phyloP scores from a whole-genome alignment of 1,139 yeast genomes.

The Hansenula anomala region DNA sequence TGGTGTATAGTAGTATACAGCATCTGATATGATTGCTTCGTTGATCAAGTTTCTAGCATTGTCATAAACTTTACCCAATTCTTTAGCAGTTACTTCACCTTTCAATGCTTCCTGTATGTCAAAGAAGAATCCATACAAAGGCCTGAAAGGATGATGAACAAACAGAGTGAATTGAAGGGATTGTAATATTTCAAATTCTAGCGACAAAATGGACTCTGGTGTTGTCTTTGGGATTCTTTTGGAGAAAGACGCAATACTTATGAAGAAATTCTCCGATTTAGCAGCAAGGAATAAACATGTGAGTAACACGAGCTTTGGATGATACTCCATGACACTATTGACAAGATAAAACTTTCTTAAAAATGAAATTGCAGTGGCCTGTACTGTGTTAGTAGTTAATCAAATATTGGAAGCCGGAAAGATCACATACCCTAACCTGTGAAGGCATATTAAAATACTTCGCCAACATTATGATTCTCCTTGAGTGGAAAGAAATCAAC shows the following conservation, averaged over 20 bases:
- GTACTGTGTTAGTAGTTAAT: not conserved
- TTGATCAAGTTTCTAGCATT: conserved; percentile 60
- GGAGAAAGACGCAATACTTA: conserved; percentile 79
- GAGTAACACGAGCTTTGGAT: conserved; percentile 77
- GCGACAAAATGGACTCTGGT: conserved; percentile 59
- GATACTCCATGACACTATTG: conserved; percentile 79
- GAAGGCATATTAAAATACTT: conserved; percentile 55
- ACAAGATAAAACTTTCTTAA: conserved; percentile 75
- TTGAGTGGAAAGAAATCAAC: conserved; percentile 65
- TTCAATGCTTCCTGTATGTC: conserved; percentile 71
- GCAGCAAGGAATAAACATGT: conserved; percentile 91
- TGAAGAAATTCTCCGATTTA: conserved; percentile 86
- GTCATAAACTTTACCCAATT: conserved; percentile 52
- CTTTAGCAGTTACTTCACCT: conserved; percentile 28
- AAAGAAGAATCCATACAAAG: conserved; percentile 86
- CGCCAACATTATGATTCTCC: conserved; percentile 61
- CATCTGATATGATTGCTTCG: conserved; percentile 70
- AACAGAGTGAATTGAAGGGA: conserved; percentile 72
- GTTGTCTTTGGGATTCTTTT: conserved; percentile 62
- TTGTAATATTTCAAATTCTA: conserved; percentile 75
- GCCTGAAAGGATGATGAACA: conserved; percentile 85
- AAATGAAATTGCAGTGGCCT: conserved; percentile 83
- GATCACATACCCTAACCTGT: conserved; percentile 38
- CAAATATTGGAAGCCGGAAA: not conserved
- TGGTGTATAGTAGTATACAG: conserved; percentile 74